Evolutionary conservation across 305 asterid genomes (phyloP).

Genomic region (Solanum hybrid): DNA sequence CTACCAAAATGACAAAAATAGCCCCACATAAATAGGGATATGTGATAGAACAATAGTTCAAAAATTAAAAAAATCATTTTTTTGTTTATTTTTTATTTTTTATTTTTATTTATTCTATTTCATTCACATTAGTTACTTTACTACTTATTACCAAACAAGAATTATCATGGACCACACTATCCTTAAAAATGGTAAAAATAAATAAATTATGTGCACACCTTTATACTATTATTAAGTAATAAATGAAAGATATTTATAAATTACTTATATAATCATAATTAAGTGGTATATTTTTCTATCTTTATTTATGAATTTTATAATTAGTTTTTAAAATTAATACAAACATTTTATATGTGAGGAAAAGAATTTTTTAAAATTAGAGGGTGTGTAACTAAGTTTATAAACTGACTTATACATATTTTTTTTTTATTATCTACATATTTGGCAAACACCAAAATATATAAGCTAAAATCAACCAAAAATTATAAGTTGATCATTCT

Average conservation of each 20-base stretch:
- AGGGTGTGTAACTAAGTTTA: background rate
- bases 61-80: background rate
- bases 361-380: background rate
- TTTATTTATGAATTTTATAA: background rate
- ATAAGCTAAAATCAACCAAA: background rate
- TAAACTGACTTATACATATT: background rate
- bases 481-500: background rate
- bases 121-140: background rate
- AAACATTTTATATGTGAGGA: background rate
- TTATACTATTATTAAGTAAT: background rate
- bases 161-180: background rate
- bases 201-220: background rate
- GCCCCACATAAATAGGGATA: background rate
- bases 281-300: background rate
- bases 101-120: background rate
- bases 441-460: background rate
- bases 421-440: background rate
- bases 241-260: background rate
- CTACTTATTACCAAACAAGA: background rate
- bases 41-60: background rate
- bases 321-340: background rate
- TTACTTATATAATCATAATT: background rate
- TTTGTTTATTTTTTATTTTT: background rate
- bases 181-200: background rate
- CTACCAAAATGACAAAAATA: conserved; percentile 17